These are phyloP conservation scores for Mycoemilia scoparia DNA, from an alignment of 192 early-diverging fungal genomes.

Conservation along the genomic window DNA sequence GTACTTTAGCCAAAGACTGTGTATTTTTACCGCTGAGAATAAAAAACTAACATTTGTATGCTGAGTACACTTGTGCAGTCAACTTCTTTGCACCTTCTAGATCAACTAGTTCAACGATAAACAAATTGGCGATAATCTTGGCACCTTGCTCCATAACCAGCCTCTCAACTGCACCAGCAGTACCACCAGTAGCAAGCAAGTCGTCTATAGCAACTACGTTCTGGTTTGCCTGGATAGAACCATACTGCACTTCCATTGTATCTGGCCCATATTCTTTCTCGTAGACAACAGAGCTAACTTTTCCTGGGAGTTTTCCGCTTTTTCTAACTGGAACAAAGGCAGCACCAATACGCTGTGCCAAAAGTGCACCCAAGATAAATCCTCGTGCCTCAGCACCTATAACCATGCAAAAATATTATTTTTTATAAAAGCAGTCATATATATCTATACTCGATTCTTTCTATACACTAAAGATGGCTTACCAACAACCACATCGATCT, in stretches of 20 bases:
- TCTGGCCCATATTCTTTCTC: conserved; percentile 94
- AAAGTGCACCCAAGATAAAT: conserved; percentile 84
- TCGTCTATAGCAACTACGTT: conserved; percentile 90
- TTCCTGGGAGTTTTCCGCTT: conserved; percentile 87
- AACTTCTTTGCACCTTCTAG: conserved; percentile 67
- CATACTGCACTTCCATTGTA: conserved; percentile 80
- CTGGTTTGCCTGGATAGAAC: conserved; percentile 57
- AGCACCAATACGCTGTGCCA: conserved; percentile 71
- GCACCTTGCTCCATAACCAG: conserved; percentile 59
- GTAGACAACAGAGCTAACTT: conserved; percentile 49
- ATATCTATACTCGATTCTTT: no score
- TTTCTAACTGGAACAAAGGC: conserved; percentile 93
- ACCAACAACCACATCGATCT: no score
- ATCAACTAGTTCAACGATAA: conserved; percentile 76
- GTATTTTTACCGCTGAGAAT: no score
- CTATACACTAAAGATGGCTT: no score
- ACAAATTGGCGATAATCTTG: conserved; percentile 64
- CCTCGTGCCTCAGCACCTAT: conserved; percentile 95
- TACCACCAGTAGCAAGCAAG: conserved; percentile 85
- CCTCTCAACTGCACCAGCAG: conserved; percentile 65
- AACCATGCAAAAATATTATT: conserved; percentile 66
- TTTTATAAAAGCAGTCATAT: no score
- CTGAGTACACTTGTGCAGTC: conserved; percentile 74
- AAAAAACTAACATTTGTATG: no score
- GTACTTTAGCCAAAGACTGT: no score